Base-by-base conservation (phyloP, 148 eudicot species). In the Heliamphora exappendiculata region DNA sequence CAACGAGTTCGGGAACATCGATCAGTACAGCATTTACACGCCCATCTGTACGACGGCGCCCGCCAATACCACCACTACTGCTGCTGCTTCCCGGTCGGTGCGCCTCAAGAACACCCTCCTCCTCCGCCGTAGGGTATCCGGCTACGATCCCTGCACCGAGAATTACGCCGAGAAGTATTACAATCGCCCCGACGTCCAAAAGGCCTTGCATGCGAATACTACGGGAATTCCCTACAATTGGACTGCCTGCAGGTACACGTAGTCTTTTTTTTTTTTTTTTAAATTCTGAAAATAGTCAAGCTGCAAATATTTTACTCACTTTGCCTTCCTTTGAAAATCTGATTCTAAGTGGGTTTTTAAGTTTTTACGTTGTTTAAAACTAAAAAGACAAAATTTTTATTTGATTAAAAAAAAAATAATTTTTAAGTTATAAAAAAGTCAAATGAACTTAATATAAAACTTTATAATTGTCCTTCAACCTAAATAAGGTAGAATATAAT, bases 201-300 rank as follows among this genome's bases (percentile, higher is more conserved):
- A 50, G 58, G 82, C 87, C 1, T 2, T 87, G 60, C 89, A 87
- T 78, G 87, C 89, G 20, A 87, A 87, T 74, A 36, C 67, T 22
- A 84, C 89, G 0, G 79, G 76, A 36, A 82, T 87, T 65, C 79
- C 84, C 3, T 87, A 87, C 54, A 73, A 64, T 20, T 87, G 89
- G 89, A 84, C 87, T 37, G 84, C 87, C 6, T 87, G 89, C 86
- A 87, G 89, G 89, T 87, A 54, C 10, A n/a, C n/a, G n/a, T n/a
- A n/a, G n/a, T 28, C 36, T 26, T 28, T 20, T 11, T 6, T 34
- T 34, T 14, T 3, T 16, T 13, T 16, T 24, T 34, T 13, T 42
- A 14, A 63, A 57, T 10, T n/a, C n/a, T n/a, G n/a, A n/a, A n/a
- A n/a, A n/a, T n/a, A n/a, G n/a, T n/a, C n/a, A n/a, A n/a, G n/a